phyloP scores from a whole-genome alignment of 2,329 filamentous ascomycete species.

The Stagonosporopsis tanaceti region DNA sequence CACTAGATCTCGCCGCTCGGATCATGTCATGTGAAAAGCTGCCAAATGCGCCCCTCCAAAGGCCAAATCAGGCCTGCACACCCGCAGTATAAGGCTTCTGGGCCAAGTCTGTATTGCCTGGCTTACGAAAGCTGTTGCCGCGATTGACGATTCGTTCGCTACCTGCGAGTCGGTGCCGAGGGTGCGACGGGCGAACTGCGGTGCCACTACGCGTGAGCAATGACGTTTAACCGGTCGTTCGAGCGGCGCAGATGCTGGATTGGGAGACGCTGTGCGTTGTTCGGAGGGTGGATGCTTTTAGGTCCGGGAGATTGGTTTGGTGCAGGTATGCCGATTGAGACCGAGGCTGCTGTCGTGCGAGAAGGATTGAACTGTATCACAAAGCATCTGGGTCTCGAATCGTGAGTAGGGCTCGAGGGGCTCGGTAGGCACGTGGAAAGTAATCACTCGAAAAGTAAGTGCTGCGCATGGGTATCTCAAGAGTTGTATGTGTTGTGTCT shows the following conservation, averaged over 20 bases:
- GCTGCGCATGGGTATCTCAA: conserved; percentile 33
- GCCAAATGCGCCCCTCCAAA: neutral
- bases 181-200: conserved; percentile 14
- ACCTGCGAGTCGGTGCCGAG: conserved; percentile 10
- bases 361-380: neutral
- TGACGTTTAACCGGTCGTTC: conserved; percentile 18
- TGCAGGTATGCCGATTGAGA: conserved; percentile 7
- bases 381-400: conserved; percentile 9
- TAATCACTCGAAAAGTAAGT: neutral
- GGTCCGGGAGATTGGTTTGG: neutral
- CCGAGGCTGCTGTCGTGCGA: conserved; percentile 11
- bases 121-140: conserved; percentile 14
- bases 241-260: conserved; percentile 10
- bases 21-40: conserved; percentile 22
- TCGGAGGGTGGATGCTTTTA: conserved; percentile 2
- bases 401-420: too few species aligned
- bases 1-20: conserved; percentile 16
- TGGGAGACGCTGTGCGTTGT: conserved; percentile 5
- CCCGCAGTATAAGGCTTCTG: conserved; percentile 10
- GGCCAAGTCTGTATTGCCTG: conserved; percentile 10
- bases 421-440: neutral
- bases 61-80: conserved; percentile 4
- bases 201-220: conserved; percentile 2
- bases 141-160: conserved; percentile 8
- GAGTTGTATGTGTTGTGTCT: conserved; percentile 25